Percentiles rank a stretch among this genome's conserved stretches.
Evolutionary conservation across 2,329 filamentous ascomycete species (phyloP).

Genomic region (Venturia effusa): DNA sequence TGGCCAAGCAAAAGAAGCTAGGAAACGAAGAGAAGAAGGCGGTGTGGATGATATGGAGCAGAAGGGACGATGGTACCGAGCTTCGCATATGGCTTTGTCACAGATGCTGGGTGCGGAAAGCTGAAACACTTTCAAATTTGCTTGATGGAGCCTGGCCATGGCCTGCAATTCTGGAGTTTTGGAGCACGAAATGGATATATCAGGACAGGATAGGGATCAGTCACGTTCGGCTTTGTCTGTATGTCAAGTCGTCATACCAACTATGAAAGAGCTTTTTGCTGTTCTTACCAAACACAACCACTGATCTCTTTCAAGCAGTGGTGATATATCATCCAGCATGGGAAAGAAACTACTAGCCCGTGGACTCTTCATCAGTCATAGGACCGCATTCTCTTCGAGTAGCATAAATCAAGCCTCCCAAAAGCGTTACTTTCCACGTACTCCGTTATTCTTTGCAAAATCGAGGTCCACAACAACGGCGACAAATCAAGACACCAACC

Average conservation of each 20-base stretch:
- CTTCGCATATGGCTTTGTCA: conserved; percentile 52
- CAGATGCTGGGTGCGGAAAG: conserved; percentile 49
- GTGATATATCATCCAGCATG: too few species aligned
- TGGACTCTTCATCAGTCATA: too few species aligned
- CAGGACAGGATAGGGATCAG: not conserved
- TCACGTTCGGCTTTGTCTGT: not conserved
- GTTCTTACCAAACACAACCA: not conserved
- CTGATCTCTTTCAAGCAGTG: not conserved
- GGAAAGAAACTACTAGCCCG: too few species aligned
- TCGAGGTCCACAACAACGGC: too few species aligned
- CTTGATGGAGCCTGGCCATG: not conserved
- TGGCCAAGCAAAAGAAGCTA: conserved; percentile 60
- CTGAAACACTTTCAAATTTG: conserved; percentile 6
- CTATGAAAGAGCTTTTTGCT: not conserved
- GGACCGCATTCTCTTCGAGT: too few species aligned
- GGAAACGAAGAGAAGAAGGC: conserved; percentile 52
- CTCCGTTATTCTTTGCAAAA: too few species aligned
- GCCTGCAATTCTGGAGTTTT: not conserved
- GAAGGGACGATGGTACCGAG: conserved; percentile 62
- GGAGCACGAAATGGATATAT: not conserved
- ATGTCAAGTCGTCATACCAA: not conserved
- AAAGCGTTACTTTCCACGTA: too few species aligned
- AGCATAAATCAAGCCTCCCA: too few species aligned
- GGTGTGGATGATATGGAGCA: conserved; percentile 67
- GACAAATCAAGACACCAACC: too few species aligned